A percentile compares a stretch with the other conserved stretches of the same genome.
Conservation (phyloP, 2,329 filamentous ascomycete genomes). For the Fusarium veterinarium region DNA sequence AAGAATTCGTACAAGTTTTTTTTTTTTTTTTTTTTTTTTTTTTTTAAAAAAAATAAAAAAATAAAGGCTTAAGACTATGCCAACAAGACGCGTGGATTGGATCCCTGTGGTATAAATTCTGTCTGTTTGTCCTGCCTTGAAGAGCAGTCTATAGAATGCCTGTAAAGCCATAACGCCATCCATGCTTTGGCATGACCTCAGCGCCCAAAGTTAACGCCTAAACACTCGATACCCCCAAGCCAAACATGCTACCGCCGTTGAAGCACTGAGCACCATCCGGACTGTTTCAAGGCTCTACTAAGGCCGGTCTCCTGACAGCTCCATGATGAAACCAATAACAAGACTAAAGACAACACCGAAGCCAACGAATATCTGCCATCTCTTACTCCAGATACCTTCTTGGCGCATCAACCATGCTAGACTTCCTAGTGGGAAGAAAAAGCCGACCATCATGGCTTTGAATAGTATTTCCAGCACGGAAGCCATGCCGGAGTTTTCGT, state of each 20-base stretch:
- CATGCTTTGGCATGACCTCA: neutral
- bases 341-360: conserved; percentile 86
- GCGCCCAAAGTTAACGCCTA: conserved; percentile 40
- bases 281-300: conserved; percentile 8
- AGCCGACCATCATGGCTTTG: conserved; percentile 89
- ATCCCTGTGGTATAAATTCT: neutral
- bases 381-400: conserved; percentile 85
- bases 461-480: conserved; percentile 83
- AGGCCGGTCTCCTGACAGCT: conserved; percentile 53
- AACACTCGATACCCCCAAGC: conserved; percentile 57
- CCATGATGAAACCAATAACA: conserved; percentile 76
- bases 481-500: conserved; percentile 63
- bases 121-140: neutral
- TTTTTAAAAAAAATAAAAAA: too few species aligned
- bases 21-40: too few species aligned
- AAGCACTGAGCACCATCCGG: neutral
- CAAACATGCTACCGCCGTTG: neutral
- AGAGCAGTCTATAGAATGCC: neutral
- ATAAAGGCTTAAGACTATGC: neutral
- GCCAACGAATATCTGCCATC: conserved; percentile 87
- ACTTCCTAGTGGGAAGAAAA: conserved; percentile 93
- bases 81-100: neutral
- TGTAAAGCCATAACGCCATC: conserved; percentile 12
- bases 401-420: conserved; percentile 87
- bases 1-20: neutral